Percentiles rank a stretch among this genome's conserved stretches.
Conservation (phyloP, 331 rosid genomes). For the Rosa hybrid region DNA sequence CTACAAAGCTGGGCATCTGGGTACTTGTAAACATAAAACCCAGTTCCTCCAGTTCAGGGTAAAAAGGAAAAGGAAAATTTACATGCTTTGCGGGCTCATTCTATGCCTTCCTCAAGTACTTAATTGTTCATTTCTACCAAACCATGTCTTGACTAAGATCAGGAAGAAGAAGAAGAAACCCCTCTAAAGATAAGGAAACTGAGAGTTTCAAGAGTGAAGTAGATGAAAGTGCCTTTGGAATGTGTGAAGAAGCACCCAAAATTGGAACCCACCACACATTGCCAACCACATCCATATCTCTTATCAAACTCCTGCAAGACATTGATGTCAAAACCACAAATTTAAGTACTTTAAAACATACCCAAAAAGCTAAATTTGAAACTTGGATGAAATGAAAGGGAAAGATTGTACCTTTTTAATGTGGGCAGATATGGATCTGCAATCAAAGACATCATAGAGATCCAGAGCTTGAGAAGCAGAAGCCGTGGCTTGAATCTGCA, state of each 20-base stretch:
- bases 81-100: neutral
- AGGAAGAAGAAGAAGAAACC: slow-evolving; percentile 41
- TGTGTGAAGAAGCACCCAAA: slow-evolving; percentile 98
- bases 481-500: slow-evolving; percentile 97
- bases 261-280: slow-evolving; percentile 95
- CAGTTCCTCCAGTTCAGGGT: neutral
- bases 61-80: neutral
- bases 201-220: slow-evolving; percentile 80
- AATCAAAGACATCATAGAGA: slow-evolving; percentile 84
- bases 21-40: neutral
- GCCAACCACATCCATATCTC: slow-evolving; percentile 86
- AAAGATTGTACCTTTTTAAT: slow-evolving; percentile 65
- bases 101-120: slow-evolving; percentile 8
- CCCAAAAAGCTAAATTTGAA: neutral
- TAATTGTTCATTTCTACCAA: slow-evolving; percentile 17
- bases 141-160: neutral
- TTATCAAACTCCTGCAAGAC: slow-evolving; percentile 68
- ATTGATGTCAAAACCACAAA: slow-evolving; percentile 17
- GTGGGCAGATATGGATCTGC: slow-evolving; percentile 91
- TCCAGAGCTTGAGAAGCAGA: slow-evolving; percentile 95
- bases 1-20: neutral
- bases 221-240: slow-evolving; percentile 80
- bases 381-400: neutral
- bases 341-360: neutral
- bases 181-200: slow-evolving; percentile 85